Base-by-base conservation (phyloP, 164 flowering plant genomes). In the Hamamelis virginiana region DNA sequence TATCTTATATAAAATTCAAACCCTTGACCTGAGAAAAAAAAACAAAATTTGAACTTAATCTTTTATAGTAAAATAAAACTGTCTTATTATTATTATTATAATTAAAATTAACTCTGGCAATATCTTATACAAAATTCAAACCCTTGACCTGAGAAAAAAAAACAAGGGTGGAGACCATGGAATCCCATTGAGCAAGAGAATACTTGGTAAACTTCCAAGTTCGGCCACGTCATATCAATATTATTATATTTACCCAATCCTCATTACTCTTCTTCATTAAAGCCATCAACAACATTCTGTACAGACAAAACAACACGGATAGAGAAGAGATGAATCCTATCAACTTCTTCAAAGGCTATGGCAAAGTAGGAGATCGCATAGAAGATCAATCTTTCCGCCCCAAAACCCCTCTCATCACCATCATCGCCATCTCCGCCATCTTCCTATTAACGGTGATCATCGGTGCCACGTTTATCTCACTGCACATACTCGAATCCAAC, bases 271-370 rank as follows among this genome's bases (percentile, higher is more conserved):
- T 4, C 8, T n/a, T 51, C 21, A 18, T 21, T 18, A n/a, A 18
- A n/a, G 4, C 23, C n/a, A 16, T 18, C 21, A 21, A 18, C 21
- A n/a, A 51, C 16, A 51, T 46, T 19, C 55, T 8, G n/a, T 16
- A 21, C 27, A 55, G 10, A 15, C 50, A 46, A 55, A 55, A 55
- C 22, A 3, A 13, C 33, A n/a, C 56, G 18, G 1, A 15, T 5
- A 51, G 25, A 8, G 21, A 13, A 11, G 23, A 9, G 13, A 81
- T 84, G 87, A 80, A 82, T 19, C 46, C 87, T 23, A 18, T 76
- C 56, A 80, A 77, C 44, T 2, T 69, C 66, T 22, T 72, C 73
- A 84, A 78, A 65, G 87, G 86, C 72, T 84, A 84, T 46, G 80
- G 76, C 80, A 79, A 82, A 66, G 76, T 81, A 5, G 65, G 41